phyloP scores from a whole-genome alignment of 2,329 filamentous ascomycete genomes.

The Ceratocystis colombiana region DNA sequence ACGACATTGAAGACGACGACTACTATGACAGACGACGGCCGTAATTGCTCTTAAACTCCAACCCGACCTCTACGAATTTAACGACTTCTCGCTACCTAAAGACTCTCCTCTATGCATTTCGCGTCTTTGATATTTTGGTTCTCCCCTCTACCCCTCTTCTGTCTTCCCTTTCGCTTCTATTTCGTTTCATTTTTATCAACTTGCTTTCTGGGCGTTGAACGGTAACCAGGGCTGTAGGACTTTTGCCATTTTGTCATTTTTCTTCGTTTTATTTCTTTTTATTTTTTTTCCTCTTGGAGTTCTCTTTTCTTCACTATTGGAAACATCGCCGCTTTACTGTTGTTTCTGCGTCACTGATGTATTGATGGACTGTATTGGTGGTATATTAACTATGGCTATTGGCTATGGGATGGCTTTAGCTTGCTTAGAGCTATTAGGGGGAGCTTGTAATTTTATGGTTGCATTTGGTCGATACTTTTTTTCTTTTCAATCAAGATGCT shows the following conservation, averaged over 20 bases:
- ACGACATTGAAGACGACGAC: not conserved
- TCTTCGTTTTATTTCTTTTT: slow-evolving; percentile 12
- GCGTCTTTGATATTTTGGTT: slow-evolving; percentile 2
- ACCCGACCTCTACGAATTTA: slow-evolving; percentile 10
- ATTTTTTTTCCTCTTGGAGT: not conserved
- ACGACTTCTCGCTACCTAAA: slow-evolving; percentile 10
- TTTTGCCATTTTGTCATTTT: not conserved
- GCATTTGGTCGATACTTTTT: not conserved
- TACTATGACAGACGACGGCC: not conserved
- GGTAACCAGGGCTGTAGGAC: slow-evolving; percentile 17
- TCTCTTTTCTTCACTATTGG: not conserved
- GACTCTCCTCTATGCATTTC: not conserved
- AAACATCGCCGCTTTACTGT: not conserved
- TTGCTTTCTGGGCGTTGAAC: slow-evolving; percentile 20
- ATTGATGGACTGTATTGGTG: not conserved
- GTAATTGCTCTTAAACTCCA: not conserved
- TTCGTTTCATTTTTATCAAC: slow-evolving; percentile 16
- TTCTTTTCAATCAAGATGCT: slow-evolving; percentile 5
- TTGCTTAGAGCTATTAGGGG: slow-evolving; percentile 2
- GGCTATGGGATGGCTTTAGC: slow-evolving; percentile 2
- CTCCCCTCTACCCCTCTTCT: not conserved
- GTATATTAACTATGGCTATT: not conserved
- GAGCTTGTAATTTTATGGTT: slow-evolving; percentile 14
- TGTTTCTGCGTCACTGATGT: not conserved
- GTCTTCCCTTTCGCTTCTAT: not conserved